A percentile compares a stretch with the other conserved stretches of the same genome.
These are phyloP conservation scores for Sanguinoderma infundibulare DNA, from an alignment of 1,284 basidiomycete species.

Conservation along the genomic window DNA sequence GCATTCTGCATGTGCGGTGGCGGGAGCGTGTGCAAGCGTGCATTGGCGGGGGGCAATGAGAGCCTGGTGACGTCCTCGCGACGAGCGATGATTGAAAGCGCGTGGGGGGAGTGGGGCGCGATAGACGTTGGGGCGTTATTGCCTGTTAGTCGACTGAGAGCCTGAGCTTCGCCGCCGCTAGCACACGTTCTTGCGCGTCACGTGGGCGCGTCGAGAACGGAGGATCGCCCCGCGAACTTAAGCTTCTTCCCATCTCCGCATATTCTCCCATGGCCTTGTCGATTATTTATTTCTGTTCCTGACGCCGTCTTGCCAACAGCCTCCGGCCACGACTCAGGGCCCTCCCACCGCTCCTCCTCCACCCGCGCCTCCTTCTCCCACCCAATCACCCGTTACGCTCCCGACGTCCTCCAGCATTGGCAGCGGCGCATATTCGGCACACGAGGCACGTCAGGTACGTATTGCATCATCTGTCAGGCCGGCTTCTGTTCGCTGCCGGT, in stretches of 20 bases:
- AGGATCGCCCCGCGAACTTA: constrained; percentile 13
- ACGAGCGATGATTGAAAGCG: neutral
- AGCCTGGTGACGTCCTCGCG: constrained; percentile 14
- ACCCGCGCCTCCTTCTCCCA: neutral
- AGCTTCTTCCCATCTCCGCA: constrained; percentile 20
- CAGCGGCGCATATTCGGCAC: neutral
- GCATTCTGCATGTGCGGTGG: neutral
- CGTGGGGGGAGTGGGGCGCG: neutral
- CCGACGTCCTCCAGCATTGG: neutral
- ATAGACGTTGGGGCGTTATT: neutral
- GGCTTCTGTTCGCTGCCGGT: constrained; percentile 1
- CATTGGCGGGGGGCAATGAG: neutral
- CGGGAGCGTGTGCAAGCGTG: constrained; percentile 3
- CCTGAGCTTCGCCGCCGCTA: constrained; percentile 4
- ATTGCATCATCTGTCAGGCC: neutral
- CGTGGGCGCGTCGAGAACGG: constrained; percentile 27
- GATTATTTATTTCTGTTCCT: constrained; percentile 15
- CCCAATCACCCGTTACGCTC: neutral
- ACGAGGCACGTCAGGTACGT: constrained; percentile 10
- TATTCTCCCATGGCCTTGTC: constrained; percentile 16
- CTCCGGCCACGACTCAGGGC: constrained; percentile 14
- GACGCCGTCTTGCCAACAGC: constrained; percentile 20
- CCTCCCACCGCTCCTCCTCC: constrained; percentile 5
- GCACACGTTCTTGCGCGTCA: constrained; percentile 20
- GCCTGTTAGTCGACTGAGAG: too few species aligned